phyloP scores from a whole-genome alignment of 2,329 filamentous ascomycete species.

The Fusarium sp. region DNA sequence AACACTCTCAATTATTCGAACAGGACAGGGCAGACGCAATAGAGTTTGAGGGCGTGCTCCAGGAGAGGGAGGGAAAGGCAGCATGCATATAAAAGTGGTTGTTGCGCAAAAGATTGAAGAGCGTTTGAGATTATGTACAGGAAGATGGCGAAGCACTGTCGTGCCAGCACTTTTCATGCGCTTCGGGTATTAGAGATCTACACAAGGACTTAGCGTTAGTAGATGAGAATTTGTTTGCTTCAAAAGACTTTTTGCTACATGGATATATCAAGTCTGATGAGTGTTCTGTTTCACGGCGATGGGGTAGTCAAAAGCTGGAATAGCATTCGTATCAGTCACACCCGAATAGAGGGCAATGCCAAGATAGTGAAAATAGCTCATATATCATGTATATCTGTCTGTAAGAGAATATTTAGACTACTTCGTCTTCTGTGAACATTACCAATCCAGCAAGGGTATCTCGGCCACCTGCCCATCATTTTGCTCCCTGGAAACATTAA shows the following conservation, averaged over 20 bases:
- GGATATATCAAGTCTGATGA: not conserved
- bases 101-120: slow-evolving; percentile 6
- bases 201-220: slow-evolving; percentile 9
- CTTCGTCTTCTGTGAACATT: slow-evolving; percentile 24
- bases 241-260: not conserved
- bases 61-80: not conserved
- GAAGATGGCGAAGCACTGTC: slow-evolving; percentile 16
- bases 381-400: slow-evolving; percentile 28
- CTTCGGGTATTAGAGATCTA: slow-evolving; percentile 7
- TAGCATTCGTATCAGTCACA: not conserved
- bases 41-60: slow-evolving; percentile 9
- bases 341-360: not conserved
- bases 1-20: slow-evolving; percentile 10
- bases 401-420: slow-evolving; percentile 11
- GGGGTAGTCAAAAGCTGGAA: slow-evolving; percentile 6
- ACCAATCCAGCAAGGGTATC: slow-evolving; percentile 34
- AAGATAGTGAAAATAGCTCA: slow-evolving; percentile 8
- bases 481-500: slow-evolving; percentile 11
- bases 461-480: slow-evolving; percentile 19
- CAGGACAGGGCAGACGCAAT: slow-evolving; percentile 10
- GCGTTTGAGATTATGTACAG: slow-evolving; percentile 2
- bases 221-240: slow-evolving; percentile 22
- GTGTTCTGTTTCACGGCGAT: slow-evolving; percentile 3
- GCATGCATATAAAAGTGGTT: slow-evolving; percentile 6
- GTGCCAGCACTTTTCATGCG: slow-evolving; percentile 6